These are phyloP conservation scores for Passiflora organensis DNA, from an alignment of 345 rosid genomes.

Conservation along the genomic window DNA sequence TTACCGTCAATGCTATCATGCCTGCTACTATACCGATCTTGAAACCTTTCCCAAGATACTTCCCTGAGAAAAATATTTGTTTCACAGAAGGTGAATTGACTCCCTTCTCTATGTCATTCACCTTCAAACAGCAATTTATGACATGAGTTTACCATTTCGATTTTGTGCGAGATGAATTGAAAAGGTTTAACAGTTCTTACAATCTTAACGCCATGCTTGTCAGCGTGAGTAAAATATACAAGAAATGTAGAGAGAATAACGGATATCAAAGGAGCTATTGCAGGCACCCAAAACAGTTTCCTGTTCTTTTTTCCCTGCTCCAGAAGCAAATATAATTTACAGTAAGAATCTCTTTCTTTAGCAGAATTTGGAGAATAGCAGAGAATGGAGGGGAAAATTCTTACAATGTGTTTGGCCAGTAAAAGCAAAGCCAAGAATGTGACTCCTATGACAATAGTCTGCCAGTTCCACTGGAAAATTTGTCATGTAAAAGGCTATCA, in stretches of 20 bases:
- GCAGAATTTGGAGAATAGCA: not conserved
- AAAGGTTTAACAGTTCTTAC: conserved; percentile 55
- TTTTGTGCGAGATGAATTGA: not conserved
- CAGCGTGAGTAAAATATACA: conserved; percentile 79
- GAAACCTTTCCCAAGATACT: conserved; percentile 55
- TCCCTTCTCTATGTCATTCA: conserved; percentile 65
- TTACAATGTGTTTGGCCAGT: conserved; percentile 70
- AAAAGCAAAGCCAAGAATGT: conserved; percentile 72
- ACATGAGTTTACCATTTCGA: not conserved
- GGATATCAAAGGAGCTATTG: conserved; percentile 83
- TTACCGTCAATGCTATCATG: conserved; percentile 79
- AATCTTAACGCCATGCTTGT: conserved; percentile 78
- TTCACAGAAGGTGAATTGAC: conserved; percentile 68
- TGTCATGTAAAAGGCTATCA: too few relatives aligned
- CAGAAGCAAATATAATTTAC: not conserved
- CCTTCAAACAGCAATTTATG: conserved; percentile 40
- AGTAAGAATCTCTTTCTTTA: conserved; percentile 3
- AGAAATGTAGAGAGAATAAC: conserved; percentile 82
- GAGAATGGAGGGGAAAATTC: conserved; percentile 5
- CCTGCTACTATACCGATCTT: conserved; percentile 80
- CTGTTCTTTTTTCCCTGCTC: conserved; percentile 80
- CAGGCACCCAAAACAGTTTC: conserved; percentile 84
- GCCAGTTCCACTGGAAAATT: conserved; percentile 91
- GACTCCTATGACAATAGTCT: conserved; percentile 78
- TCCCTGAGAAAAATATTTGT: conserved; percentile 64